phyloP scores from a whole-genome alignment of 1,139 yeast species.

The Debaryomycetaceae sp. region DNA sequence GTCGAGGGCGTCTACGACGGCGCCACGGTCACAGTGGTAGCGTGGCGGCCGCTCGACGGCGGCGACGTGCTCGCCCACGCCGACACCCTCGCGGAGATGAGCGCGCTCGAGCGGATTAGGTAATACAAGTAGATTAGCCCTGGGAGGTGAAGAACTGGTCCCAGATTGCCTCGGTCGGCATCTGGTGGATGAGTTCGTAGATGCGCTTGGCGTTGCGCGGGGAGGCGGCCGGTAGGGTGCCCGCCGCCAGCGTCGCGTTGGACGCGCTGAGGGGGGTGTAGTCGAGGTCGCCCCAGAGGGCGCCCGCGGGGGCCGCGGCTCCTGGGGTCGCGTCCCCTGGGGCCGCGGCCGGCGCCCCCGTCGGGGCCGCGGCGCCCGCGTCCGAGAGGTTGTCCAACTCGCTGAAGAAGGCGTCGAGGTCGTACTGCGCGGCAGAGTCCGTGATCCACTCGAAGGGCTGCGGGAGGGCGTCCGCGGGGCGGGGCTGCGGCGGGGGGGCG shows the following conservation, averaged over 20 bases:
- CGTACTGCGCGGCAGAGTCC: slow-evolving; percentile 12
- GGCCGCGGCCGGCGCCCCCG: no score
- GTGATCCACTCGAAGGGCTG: slow-evolving; percentile 9
- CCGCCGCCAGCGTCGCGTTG: no score
- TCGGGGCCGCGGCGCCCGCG: slow-evolving; percentile 5
- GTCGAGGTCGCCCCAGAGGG: no score
- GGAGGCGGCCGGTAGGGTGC: no score
- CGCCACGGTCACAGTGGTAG: slow-evolving; percentile 12
- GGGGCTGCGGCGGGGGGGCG: slow-evolving; percentile 1
- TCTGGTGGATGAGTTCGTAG: slow-evolving; percentile 59
- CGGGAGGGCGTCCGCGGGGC: slow-evolving; percentile 3
- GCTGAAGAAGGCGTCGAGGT: slow-evolving; percentile 40
- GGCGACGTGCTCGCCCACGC: slow-evolving; percentile 6
- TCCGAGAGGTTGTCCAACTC: slow-evolving; percentile 35
- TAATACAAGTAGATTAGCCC: slow-evolving; percentile 6
- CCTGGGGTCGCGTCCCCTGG: no score
- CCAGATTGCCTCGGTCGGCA: slow-evolving; percentile 72
- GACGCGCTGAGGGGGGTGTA: no score
- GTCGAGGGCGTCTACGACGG: slow-evolving; percentile 10
- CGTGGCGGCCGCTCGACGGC: slow-evolving; percentile 12
- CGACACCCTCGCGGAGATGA: slow-evolving; percentile 6
- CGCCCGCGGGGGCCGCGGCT: no score
- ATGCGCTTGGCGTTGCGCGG: slow-evolving; percentile 57
- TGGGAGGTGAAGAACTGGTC: slow-evolving; percentile 61
- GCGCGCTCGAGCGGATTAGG: not conserved